Evolutionary conservation across 2,329 filamentous ascomycete genomes (phyloP).

Genomic region (Tolypocladium guangdongense): DNA sequence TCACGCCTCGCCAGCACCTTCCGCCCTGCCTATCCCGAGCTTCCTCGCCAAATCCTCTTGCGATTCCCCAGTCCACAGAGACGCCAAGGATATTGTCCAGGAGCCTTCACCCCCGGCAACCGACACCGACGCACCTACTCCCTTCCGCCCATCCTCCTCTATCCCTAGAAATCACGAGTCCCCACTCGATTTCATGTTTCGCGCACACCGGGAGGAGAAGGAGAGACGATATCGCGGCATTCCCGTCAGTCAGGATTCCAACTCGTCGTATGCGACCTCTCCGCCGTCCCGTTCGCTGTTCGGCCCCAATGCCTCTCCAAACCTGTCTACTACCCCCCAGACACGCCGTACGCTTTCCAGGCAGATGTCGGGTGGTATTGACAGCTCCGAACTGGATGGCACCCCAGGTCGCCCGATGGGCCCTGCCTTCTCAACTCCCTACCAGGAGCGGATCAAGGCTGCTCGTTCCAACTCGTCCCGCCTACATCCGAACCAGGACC

Average conservation of each 20-base stretch:
- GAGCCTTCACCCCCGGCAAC: constrained; percentile 42
- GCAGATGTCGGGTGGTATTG: constrained; percentile 13
- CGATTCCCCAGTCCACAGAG: constrained; percentile 39
- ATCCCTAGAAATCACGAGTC: constrained; percentile 43
- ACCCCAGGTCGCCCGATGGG: constrained; percentile 44
- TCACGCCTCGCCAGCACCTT: constrained; percentile 86
- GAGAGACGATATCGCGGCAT: constrained; percentile 47
- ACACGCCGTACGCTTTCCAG: constrained; percentile 12
- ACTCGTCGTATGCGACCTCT: constrained; percentile 9
- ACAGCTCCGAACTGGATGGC: constrained; percentile 49
- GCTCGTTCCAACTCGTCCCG: constrained; percentile 27
- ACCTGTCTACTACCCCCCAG: constrained; percentile 14
- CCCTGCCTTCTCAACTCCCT: constrained; percentile 58
- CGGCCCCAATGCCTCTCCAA: constrained; percentile 11
- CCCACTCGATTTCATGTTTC: constrained; percentile 83
- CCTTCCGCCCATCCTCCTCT: constrained; percentile 26
- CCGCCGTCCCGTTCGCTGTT: constrained; percentile 38
- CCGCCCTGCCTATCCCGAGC: constrained; percentile 79
- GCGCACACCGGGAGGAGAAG: constrained; percentile 71
- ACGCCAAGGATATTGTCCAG: constrained; percentile 24
- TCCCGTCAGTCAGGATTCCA: constrained; percentile 18
- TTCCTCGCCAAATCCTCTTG: constrained; percentile 69
- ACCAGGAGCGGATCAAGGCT: constrained; percentile 49
- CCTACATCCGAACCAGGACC: constrained; percentile 6
- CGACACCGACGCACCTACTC: constrained; percentile 38